These are phyloP conservation scores for Schizophyllum commune DNA, from an alignment of 1,284 basidiomycete species.

Conservation along the genomic window DNA sequence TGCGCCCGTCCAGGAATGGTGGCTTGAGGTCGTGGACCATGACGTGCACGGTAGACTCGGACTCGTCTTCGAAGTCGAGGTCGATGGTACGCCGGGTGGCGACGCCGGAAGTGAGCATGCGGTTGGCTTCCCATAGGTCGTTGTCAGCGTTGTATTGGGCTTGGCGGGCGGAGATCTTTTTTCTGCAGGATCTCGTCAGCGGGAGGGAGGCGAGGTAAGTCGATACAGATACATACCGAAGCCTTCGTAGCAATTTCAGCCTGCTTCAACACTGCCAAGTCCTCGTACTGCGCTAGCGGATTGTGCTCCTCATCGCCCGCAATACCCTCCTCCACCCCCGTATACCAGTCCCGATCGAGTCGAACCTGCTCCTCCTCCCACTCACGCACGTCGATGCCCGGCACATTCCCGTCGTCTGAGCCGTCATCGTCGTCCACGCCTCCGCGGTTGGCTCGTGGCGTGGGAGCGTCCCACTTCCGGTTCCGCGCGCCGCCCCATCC, in stretches of 20 bases:
- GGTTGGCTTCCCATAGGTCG: conserved; percentile 97
- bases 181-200: conserved; percentile 36
- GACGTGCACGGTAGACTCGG: conserved; percentile 93
- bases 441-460: conserved; percentile 60
- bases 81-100: conserved; percentile 83
- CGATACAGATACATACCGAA: conserved; percentile 43
- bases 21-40: conserved; percentile 97
- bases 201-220: background rate
- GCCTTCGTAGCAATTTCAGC: conserved; percentile 77
- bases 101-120: conserved; percentile 93
- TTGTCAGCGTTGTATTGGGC: conserved; percentile 98
- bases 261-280: conserved; percentile 64
- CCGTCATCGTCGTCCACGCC: conserved; percentile 33
- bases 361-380: conserved; percentile 94
- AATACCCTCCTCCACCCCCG: conserved; percentile 79
- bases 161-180: conserved; percentile 84
- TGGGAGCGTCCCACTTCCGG: conserved; percentile 80
- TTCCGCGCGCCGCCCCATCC: conserved; percentile 54
- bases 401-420: conserved; percentile 46
- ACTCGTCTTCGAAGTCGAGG: conserved; percentile 88
- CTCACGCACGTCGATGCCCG: conserved; percentile 65
- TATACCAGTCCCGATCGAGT: conserved; percentile 93
- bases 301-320: conserved; percentile 90
- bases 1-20: conserved; percentile 94
- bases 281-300: conserved; percentile 88